Percentiles rank a stretch among this genome's conserved stretches.
Evolutionary conservation across 2,329 filamentous ascomycete species (phyloP).

Genomic region (Trichoderma pleuroti): DNA sequence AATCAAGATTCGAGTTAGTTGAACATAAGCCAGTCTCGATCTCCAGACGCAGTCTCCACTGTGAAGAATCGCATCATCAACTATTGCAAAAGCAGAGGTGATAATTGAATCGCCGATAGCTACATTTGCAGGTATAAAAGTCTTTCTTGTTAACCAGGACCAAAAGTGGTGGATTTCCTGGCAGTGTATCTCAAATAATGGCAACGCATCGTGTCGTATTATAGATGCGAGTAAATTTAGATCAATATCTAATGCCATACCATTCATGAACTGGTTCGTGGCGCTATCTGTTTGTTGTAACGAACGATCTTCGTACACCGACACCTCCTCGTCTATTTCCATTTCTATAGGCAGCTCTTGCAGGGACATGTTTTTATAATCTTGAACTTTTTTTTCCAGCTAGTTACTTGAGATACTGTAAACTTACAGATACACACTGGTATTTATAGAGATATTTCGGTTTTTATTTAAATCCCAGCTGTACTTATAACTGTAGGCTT

Average conservation of each 20-base stretch:
- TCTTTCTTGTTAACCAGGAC: constrained; percentile 9
- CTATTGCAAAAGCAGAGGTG: background rate
- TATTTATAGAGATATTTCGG: background rate
- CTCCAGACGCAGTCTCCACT: background rate
- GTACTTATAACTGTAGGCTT: background rate
- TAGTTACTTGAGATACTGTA: background rate
- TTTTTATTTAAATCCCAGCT: background rate
- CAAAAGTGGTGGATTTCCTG: constrained; percentile 13
- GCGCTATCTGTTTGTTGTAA: background rate
- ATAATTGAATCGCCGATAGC: background rate
- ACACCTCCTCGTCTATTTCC: background rate
- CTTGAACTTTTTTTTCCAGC: background rate
- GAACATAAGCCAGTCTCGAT: background rate
- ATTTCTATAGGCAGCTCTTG: background rate
- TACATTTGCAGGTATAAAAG: background rate
- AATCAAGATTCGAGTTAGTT: background rate
- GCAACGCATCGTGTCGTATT: background rate
- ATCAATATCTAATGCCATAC: constrained; percentile 2
- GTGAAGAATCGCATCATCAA: background rate
- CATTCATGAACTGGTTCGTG: background rate
- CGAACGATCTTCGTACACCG: background rate
- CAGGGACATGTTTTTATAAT: background rate
- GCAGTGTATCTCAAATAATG: background rate
- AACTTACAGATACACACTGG: background rate
- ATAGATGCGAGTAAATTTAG: constrained; percentile 2